Evolutionary conservation across 176 grass and related monocot genomes (phyloP), one percentile per base, ranked within the genome.

Genomic region (Themeda triandra): DNA sequence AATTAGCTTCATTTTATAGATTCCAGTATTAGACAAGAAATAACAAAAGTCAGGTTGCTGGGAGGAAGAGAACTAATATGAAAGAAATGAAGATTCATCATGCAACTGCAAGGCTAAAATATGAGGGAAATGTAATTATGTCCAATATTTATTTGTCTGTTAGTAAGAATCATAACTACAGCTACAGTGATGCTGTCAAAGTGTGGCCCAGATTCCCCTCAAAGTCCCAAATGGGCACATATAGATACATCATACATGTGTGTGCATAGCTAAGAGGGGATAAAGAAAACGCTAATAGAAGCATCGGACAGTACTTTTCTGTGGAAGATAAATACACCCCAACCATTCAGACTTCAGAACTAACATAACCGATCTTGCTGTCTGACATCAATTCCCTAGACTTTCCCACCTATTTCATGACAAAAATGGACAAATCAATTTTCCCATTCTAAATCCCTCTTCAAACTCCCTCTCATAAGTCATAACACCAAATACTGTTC

Each of bases 1-100:
- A 75, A 21, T 54, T 56, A 56, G 72, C 45, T 49, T 32, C 72
- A 75, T 75, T 32, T 75, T 13, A 32, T 23, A 21, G 46, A 54
- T 32, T 35, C 29, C 29, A 35, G 33, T 35, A 35, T 35, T 35
- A 3, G 4, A 54, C 5, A n/a, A 53, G 10, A 75, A 53, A 17
- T 41, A 71, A 6, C 3, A 10, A 14, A 77, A 60, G 6, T 58
- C 13, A 45, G 31, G 30, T 36, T 56, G 11, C 48, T 41, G 65
- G 10, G 19, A 48, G 29, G 25, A 72, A 17, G 75, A 63, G 4
- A 41, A 65, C 21, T n/a, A 66, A 23, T 31, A 77, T 40, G 10
- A 23, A n/a, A 46, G 60, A 80, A 79, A 44, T 80, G 60, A 42
- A 66, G 62, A 80, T 48, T 80, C 8, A 45, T 31, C 60, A 49